Evolutionary conservation across 169 alveolate genomes (phyloP), one percentile per base, ranked within the genome.

Genomic region (Plasmodium chabaudi): DNA sequence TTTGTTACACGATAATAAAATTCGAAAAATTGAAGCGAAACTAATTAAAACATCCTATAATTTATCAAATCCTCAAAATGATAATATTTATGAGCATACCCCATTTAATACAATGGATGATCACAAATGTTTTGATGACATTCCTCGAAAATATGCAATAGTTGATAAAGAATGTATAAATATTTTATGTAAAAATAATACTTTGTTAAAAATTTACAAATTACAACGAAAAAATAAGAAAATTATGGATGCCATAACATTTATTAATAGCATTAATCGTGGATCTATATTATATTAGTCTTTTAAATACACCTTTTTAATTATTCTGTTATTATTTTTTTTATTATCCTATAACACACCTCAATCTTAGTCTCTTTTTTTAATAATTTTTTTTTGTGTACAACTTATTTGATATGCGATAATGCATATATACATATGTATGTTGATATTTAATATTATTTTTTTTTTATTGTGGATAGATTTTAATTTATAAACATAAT

Each of bases 151-250:
- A 49, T 51, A 27, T 65, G 88, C 72, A 47, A 25, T 63, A 13
- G n/a, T 61, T 47, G 59, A 77, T 27, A 64, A 57, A 49, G 64
- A 57, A 7, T 65, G 61, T 46, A 57, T 77, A 63, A 77, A 77
- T 17, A 57, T 77, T 49, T 67, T 25, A 21, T 77, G 88, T 46
- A 77, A 77, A 69, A 57, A 77, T 57, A 64, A 77, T 49, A 77
- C 70, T 25, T 57, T 64, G 2, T 44, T 77, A 27, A 77, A 64
- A 77, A 77, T 77, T 61, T 63, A 77, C 46, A 63, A 34, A 51
- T 65, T 77, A 56, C 88, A 77, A 55, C 69, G 75, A 56, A 77
- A 63, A 77, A 77, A 77, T 57, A 77, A 77, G 53, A 46, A 77
- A 77, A 77, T 77, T 77, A 25, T 77, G 71, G 75, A 77, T 55